Evolutionary conservation across 2,329 filamentous ascomycete species (phyloP).

Genomic region (Aspergillus persii): DNA sequence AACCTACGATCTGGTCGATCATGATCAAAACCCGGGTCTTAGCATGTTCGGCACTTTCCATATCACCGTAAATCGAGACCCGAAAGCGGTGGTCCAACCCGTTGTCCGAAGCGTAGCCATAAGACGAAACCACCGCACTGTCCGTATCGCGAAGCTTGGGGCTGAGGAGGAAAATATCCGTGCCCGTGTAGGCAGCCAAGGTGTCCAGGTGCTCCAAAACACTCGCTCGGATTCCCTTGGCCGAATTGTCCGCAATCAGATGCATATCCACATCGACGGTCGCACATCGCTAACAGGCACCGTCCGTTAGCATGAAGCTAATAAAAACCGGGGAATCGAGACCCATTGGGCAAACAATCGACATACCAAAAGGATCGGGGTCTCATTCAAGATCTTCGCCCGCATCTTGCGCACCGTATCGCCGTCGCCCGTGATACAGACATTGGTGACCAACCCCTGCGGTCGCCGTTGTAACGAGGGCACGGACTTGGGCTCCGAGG

Average conservation of each 20-base stretch:
- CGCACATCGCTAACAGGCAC: conserved; percentile 69
- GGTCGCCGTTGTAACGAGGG: conserved; percentile 47
- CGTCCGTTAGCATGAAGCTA: conserved; percentile 21
- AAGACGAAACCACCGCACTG: conserved; percentile 69
- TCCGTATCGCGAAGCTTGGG: conserved; percentile 81
- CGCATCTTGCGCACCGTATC: conserved; percentile 87
- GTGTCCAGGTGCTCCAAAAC: conserved; percentile 84
- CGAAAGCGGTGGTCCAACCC: conserved; percentile 84
- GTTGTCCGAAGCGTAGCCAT: conserved; percentile 73
- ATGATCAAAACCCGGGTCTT: conserved; percentile 95
- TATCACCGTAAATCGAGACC: conserved; percentile 91
- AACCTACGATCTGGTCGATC: conserved; percentile 82
- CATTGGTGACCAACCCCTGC: conserved; percentile 72
- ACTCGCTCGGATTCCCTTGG: conserved; percentile 66
- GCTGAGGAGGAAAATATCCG: conserved; percentile 93
- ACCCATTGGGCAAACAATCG: not conserved
- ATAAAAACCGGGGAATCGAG: conserved; percentile 13
- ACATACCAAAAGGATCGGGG: conserved; percentile 85
- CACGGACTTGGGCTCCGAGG: conserved; percentile 71
- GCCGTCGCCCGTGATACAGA: conserved; percentile 83
- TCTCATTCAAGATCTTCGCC: conserved; percentile 86
- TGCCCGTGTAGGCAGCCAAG: conserved; percentile 83
- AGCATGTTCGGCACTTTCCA: conserved; percentile 92
- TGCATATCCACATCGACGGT: conserved; percentile 91
- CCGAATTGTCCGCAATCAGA: conserved; percentile 74